Evolutionary conservation across 2,329 filamentous ascomycete genomes (phyloP), one percentile per base, ranked within the genome.

Genomic region (Trichoderma simmonsii): DNA sequence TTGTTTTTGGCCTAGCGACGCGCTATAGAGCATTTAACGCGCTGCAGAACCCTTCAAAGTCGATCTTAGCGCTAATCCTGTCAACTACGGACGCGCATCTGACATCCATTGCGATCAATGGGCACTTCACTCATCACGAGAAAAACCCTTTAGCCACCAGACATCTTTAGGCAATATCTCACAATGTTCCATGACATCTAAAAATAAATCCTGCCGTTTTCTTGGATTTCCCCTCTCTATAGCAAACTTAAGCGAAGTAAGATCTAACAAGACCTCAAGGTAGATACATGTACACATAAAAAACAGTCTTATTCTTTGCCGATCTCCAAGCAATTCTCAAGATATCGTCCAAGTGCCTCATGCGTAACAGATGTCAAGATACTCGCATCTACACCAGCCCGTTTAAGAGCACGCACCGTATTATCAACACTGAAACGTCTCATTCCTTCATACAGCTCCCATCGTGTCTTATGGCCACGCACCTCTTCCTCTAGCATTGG

Each of bases 1-100:
- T 39, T 30, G 51, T n/a, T 39, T 39, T 6, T 28, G 28, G 54
- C 65, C 63, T 30, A 54, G 18, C 51, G 34, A 71, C 71, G 36
- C 64, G 57, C 71, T 56, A 60, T 12, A 56, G 48, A 6, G 48
- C 48, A 12, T 24, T 24, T 54, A 24, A 54, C 48, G 48, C 48
- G 48, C 48, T 54, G 0, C 48, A 54, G 48, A 14, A 54, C 48
- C 48, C 48, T 24, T 14, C 11, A 24, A 54, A 24, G n/a, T 6
- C n/a, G 9, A 51, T 51, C 43, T 0, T 51, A 51, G 43, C 43
- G 43, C 43, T 51, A 2, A 3, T n/a, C 9, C 7, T 4, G 43
- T 21, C n/a, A 24, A 12, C 9, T 14, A 54, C 48, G 14, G 21
- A 14, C 48, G 21, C 48, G 21, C 18, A 24, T 54, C 48, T 54